Evolutionary conservation across 768 basidiomycete species (phyloP), one percentile per base, ranked within the genome.

Genomic region (Pleurotus salmoneostramineus): DNA sequence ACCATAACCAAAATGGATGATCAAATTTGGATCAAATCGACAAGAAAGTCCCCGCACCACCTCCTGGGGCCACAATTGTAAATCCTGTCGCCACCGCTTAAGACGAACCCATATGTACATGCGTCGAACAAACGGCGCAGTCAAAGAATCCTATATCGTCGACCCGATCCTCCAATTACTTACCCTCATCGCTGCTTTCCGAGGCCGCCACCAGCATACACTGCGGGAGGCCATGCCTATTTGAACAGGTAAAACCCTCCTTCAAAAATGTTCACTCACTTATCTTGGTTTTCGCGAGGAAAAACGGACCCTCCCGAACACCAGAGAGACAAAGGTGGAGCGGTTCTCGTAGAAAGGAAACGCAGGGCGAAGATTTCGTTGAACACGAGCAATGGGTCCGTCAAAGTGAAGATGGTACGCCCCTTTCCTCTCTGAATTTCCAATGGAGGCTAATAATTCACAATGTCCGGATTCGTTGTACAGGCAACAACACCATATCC

Each of bases 111-210:
- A 36, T 14, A 27, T 5, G 43, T 27, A 62, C 45, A 60, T 65
- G 8, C 40, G 32, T 47, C 59, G 63, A 7, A 32, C 56, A 17
- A 68, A 52, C 17, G 65, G 61, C 0, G 69, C 71, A 1, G 73
- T 76, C 50, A 73, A 66, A 17, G 75, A 73, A 11, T 58, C 65
- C 12, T 77, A 71, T 58, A 68, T 68, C 34, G 74, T 81, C 35
- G 73, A 81, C 49, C 78, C 80, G 0, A 69, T 66, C 47, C 66
- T 80, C 5, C 60, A 65, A 32, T 70, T 27, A 27, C 21, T 27
- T 81, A 46, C 76, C 78, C 0, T 35, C 70, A 5, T 65, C 69
- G 11, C 56, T 79, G 33, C 62, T 81, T 10, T 66, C 73, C 5
- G 72, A 70, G 3, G 60, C 71, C 0, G 27, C 54, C n/a, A 27